phyloP scores from a whole-genome alignment of 768 basidiomycete species.

The Mycena epipterygia region DNA sequence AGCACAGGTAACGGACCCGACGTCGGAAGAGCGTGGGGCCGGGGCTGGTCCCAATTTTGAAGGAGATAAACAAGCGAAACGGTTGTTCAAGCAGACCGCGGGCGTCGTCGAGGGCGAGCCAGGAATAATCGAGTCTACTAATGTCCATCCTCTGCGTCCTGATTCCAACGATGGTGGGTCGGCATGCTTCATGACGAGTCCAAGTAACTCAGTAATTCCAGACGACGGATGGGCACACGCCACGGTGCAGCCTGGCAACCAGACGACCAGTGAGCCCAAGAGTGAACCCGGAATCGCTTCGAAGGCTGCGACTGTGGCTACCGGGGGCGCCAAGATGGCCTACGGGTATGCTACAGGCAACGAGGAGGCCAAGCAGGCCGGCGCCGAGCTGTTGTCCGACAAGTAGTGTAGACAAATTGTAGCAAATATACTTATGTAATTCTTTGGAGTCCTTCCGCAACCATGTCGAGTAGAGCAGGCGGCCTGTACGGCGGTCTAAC shows the following conservation, averaged over 20 bases:
- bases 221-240: conserved; percentile 61
- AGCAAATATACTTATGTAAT: conserved; percentile 19
- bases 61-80: conserved; percentile 55
- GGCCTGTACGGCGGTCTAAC: conserved; percentile 91
- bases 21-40: conserved; percentile 53
- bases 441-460: conserved; percentile 37
- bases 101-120: conserved; percentile 68
- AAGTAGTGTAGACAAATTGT: conserved; percentile 1
- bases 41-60: conserved; percentile 56
- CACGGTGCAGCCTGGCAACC: conserved; percentile 31
- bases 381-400: conserved; percentile 44
- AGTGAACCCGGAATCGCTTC: conserved; percentile 34
- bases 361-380: conserved; percentile 48
- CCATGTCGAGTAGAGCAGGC: conserved; percentile 82
- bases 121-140: conserved; percentile 67
- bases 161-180: conserved; percentile 56
- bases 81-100: conserved; percentile 54
- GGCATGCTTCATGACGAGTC: background rate
- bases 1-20: conserved; percentile 57
- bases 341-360: conserved; percentile 55
- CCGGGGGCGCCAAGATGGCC: conserved; percentile 52
- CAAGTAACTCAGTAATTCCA: conserved; percentile 33
- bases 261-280: background rate
- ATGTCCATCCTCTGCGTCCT: conserved; percentile 67
- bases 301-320: conserved; percentile 45